Base-by-base conservation (phyloP, 2,329 filamentous ascomycete genomes). In the Mycosphaerella sp. region DNA sequence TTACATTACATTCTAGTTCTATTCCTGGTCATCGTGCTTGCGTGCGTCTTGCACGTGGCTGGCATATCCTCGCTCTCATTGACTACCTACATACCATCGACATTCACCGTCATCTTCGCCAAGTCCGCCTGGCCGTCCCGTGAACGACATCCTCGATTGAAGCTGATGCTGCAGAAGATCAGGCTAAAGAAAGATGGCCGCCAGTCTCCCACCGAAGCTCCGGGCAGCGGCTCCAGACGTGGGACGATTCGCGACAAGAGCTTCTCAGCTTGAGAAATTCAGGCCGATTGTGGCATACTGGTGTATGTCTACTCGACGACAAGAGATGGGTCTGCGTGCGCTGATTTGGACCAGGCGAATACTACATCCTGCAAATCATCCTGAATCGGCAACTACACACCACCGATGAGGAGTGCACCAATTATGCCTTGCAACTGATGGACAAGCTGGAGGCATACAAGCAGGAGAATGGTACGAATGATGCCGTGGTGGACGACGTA, bases 281-380 rank as follows among this genome's bases (percentile, higher is more conserved):
- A 93, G 92, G 72, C 93, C 93, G 7, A 88, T 93, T 56, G 81
- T 97, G 62, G 80, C 91, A 59, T 98, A 97, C 72, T 97, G 92
- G 90, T 93, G 92, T 95, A 80, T 67, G 86, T 80, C 59, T 64
- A 21, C 68, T 29, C 14, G 9, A 34, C 8, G 23, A 12, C 40
- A 17, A 29, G 36, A 11, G 40, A 38, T 41, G 29, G 17, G 17
- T 40, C 41, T 40, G 46, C 36, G 36, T 40, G 46, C 36, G 36
- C 54, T 56, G 51, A 56, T 39, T 12, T 5, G 45, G 6, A 34
- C 12, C 57, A 93, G 89, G 87, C 70, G 86, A 95, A 67, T 95
- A 93, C 72, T 93, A 89, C 78, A 88, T 93, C 26, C 87, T 95
- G 45, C 90, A 97, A 66, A 88, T 95, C 68, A 95, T 98, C 62